Percentiles rank a stretch among this genome's conserved stretches.
These are phyloP conservation scores for Apiotrichum gamsii DNA, from an alignment of 1,284 basidiomycete species.

Conservation along the genomic window DNA sequence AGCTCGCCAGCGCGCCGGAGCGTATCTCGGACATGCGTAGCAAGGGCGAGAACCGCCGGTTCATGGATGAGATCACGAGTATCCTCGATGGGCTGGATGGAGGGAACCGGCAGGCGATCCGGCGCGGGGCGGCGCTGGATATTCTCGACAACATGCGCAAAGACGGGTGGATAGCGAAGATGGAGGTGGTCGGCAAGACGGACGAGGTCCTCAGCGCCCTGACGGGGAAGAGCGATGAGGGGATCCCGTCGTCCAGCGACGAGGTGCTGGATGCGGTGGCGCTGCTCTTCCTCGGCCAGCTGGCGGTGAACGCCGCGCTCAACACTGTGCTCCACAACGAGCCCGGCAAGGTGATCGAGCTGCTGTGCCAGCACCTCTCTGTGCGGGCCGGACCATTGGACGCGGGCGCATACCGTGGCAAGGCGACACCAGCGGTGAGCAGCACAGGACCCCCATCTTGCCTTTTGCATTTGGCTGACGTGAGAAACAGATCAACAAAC, in stretches of 20 bases:
- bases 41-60: constrained; percentile 42
- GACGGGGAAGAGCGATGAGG: too few species aligned
- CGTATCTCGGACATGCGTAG: constrained; percentile 42
- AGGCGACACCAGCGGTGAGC: constrained; percentile 17
- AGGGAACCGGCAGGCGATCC: constrained; percentile 14
- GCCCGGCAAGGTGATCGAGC: too few species aligned
- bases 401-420: constrained; percentile 10
- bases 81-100: constrained; percentile 34
- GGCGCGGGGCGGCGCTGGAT: constrained; percentile 35
- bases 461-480: too few species aligned
- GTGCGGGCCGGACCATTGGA: constrained; percentile 22
- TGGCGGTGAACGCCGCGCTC: constrained; percentile 17
- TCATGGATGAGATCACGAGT: constrained; percentile 42
- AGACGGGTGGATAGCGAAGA: constrained; percentile 32
- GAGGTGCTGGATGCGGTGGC: constrained; percentile 28
- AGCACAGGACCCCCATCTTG: too few species aligned
- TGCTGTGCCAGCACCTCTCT: too few species aligned
- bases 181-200: constrained; percentile 37
- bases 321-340: constrained; percentile 16
- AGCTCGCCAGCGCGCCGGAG: constrained; percentile 31
- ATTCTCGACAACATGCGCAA: constrained; percentile 36
- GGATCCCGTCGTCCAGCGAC: too few species aligned
- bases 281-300: constrained; percentile 25
- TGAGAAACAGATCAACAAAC: constrained; percentile 16
- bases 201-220: constrained; percentile 33